Evolutionary conservation across 2,329 filamentous ascomycete species (phyloP).

Genomic region (Xylaria digitata): DNA sequence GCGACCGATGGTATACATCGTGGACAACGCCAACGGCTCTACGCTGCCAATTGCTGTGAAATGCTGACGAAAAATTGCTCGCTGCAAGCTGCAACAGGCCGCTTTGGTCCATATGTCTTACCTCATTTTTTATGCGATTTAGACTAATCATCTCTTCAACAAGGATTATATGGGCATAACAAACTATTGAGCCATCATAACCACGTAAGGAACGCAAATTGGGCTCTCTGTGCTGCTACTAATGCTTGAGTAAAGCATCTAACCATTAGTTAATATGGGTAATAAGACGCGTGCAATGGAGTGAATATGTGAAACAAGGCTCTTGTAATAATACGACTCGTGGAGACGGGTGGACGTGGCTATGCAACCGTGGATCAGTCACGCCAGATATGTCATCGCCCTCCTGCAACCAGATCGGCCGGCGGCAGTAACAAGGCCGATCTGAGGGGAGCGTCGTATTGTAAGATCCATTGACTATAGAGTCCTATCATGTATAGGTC

Average conservation of each 20-base stretch:
- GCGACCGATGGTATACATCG: not conserved
- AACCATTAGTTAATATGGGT: conserved; percentile 22
- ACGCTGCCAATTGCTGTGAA: conserved; percentile 18
- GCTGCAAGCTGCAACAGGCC: conserved; percentile 22
- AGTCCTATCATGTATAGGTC: conserved; percentile 21
- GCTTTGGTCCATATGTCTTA: conserved; percentile 29
- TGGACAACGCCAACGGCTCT: not conserved
- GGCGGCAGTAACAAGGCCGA: conserved; percentile 30
- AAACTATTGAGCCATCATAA: conserved; percentile 19
- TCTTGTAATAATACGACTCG: conserved; percentile 17
- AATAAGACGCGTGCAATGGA: conserved; percentile 11
- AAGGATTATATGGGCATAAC: conserved; percentile 13
- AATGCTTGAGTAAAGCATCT: conserved; percentile 2
- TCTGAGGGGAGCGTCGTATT: conserved; percentile 38
- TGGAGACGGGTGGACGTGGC: conserved; percentile 36
- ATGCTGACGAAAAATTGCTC: conserved; percentile 16
- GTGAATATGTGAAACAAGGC: conserved; percentile 15
- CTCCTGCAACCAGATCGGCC: conserved; percentile 31
- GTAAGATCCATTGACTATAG: conserved; percentile 31
- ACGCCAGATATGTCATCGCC: conserved; percentile 29
- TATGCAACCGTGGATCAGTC: conserved; percentile 35
- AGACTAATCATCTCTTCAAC: conserved; percentile 9
- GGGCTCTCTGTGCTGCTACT: conserved; percentile 9
- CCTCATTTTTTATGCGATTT: conserved; percentile 24
- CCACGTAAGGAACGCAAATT: conserved; percentile 30